Conservation (phyloP, 2,329 filamentous ascomycete genomes). For the Cordyceps tenuipes region DNA sequence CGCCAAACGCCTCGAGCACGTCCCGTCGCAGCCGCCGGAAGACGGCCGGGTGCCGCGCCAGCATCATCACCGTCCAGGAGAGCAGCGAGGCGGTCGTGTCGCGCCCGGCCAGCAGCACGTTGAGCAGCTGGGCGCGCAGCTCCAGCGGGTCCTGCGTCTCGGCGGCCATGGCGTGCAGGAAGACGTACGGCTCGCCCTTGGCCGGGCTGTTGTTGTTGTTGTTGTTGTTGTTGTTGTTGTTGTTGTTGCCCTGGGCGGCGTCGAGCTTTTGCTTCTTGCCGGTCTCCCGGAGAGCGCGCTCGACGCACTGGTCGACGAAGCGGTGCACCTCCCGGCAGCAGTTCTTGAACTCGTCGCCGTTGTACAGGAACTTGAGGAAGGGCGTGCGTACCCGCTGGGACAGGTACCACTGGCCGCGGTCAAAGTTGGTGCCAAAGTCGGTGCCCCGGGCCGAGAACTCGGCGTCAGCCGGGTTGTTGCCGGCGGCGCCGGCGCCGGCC, state of each 20-base stretch:
- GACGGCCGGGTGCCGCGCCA: slow-evolving; percentile 26
- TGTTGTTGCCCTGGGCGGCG: too few species aligned
- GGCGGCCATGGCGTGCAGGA: slow-evolving; percentile 24
- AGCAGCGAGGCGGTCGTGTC: slow-evolving; percentile 46
- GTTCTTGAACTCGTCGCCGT: slow-evolving; percentile 50
- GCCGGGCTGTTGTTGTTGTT: too few species aligned
- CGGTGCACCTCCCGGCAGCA: slow-evolving; percentile 56
- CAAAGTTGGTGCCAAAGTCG: slow-evolving; percentile 26
- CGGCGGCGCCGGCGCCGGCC: background rate
- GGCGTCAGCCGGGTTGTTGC: slow-evolving; percentile 18
- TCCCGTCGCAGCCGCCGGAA: slow-evolving; percentile 35
- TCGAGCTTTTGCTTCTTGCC: slow-evolving; percentile 2
- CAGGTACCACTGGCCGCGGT: slow-evolving; percentile 33
- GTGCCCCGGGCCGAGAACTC: slow-evolving; percentile 14
- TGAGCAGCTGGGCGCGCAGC: slow-evolving; percentile 25
- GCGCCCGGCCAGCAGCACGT: slow-evolving; percentile 40
- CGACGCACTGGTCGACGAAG: slow-evolving; percentile 61
- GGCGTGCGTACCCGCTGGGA: slow-evolving; percentile 43
- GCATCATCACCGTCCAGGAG: slow-evolving; percentile 36
- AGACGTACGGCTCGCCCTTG: slow-evolving; percentile 22
- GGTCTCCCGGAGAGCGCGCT: slow-evolving; percentile 35
- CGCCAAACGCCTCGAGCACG: slow-evolving; percentile 43
- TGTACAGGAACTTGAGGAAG: slow-evolving; percentile 37
- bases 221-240: too few species aligned
- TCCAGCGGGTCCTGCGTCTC: slow-evolving; percentile 24